phyloP scores from a whole-genome alignment of 2,329 filamentous ascomycete genomes.

The Apiospora arundinis region DNA sequence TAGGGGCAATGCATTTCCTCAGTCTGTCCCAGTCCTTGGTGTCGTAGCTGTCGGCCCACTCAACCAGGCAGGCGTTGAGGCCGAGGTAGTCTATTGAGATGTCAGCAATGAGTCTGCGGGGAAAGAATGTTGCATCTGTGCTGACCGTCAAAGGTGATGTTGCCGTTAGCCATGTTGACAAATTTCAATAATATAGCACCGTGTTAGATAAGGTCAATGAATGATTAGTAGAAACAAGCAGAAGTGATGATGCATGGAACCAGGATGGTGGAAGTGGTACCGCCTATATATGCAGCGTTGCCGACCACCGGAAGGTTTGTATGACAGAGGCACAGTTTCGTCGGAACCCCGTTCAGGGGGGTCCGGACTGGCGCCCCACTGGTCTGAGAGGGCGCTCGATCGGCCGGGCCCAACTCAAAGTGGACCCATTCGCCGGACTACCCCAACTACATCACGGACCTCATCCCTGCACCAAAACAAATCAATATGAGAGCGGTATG shows the following conservation, averaged over 20 bases:
- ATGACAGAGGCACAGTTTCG: conserved; percentile 6
- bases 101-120: background rate
- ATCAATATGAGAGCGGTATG: background rate
- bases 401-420: background rate
- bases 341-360: conserved; percentile 24
- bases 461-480: background rate
- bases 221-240: background rate
- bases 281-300: background rate
- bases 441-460: conserved; percentile 16
- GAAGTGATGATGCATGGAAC: background rate
- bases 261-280: background rate
- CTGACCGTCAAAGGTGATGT: conserved; percentile 16
- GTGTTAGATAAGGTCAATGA: background rate
- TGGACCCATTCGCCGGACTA: conserved; percentile 13
- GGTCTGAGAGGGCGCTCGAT: background rate
- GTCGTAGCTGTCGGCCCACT: conserved; percentile 71
- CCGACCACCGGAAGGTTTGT: background rate
- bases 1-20: conserved; percentile 66
- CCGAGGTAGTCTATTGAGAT: conserved; percentile 37
- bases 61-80: conserved; percentile 45
- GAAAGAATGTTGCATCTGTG: too few species aligned
- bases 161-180: background rate
- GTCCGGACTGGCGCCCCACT: conserved; percentile 24
- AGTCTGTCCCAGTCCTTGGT: conserved; percentile 68
- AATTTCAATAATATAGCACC: background rate